Evolutionary conservation across 2,329 filamentous ascomycete genomes (phyloP), one percentile per base, ranked within the genome.

Genomic region (Phialophora macrospora): DNA sequence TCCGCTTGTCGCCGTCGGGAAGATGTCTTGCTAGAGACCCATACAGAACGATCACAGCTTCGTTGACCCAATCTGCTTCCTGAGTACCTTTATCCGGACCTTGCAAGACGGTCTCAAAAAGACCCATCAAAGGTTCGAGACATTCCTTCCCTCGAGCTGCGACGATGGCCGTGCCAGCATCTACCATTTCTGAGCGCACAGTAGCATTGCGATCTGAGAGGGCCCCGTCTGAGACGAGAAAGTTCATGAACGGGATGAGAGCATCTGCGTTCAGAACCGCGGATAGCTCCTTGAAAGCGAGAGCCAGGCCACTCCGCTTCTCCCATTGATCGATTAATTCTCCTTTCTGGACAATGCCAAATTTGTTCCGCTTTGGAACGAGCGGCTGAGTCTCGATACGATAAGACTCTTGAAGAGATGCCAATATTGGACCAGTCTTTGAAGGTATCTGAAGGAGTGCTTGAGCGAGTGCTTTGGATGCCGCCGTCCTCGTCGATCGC

Each of bases 31-130:
- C 95, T 44, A 99, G 81, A 59, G 96, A 94, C 75, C 95, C 95
- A 73, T 99, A 99, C 76, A 99, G 90, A 72, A 99, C 95, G 72
- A 99, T 93, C 60, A 99, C 93, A 20, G 96, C 95, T 79, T 99
- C 95, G 72, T 97, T 97, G 69, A 98, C 90, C 66, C 92, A 87
- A 77, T 99, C 96, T 20, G 91, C 89, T 61, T 89, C 87, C 71
- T 93, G 88, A 0, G 89, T 93, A 64, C 88, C 90, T 75, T 90
- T 91, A 76, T 95, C 92, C 2, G 93, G 90, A 2, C 88, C 88
- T 74, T 94, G 93, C n/a, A 99, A 83, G 0, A 92, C 93, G 26
- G 84, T 85, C 77, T 99, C 95, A 74, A 98, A 96, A 14, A 94
- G 88, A 73, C 90, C 87, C 93, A 99, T 99, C 62, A 99, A 81